A percentile compares a stretch with the other conserved stretches of the same genome.
Conservation (phyloP, 2,329 filamentous ascomycete species). For the Penicillium sclerotigenum region DNA sequence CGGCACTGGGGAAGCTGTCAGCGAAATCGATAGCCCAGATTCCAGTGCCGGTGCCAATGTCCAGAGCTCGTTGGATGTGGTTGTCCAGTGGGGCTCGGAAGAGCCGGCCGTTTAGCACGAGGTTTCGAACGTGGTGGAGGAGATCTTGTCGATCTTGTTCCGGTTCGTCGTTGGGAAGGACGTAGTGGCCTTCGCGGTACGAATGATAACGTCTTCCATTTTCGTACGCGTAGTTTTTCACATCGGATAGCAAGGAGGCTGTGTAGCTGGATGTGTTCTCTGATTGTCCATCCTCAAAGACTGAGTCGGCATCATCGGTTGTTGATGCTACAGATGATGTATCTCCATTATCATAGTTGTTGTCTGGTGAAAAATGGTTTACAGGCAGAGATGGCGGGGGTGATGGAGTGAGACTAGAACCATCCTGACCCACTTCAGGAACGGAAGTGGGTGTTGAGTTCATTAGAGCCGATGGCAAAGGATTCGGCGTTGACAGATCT, state of each 20-base stretch:
- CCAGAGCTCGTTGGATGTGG: conserved; percentile 32
- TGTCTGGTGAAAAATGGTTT: background rate
- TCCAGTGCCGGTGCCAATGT: conserved; percentile 41
- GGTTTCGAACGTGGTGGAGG: conserved; percentile 38
- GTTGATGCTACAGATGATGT: conserved; percentile 12
- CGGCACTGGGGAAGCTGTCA: conserved; percentile 36
- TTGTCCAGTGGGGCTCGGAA: conserved; percentile 37
- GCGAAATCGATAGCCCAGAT: conserved; percentile 38
- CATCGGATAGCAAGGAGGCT: conserved; percentile 22
- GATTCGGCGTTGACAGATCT: background rate
- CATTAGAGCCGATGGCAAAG: background rate
- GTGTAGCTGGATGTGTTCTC: conserved; percentile 21
- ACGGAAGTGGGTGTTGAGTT: background rate
- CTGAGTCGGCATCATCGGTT: conserved; percentile 9
- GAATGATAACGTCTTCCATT: conserved; percentile 31
- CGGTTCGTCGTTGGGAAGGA: conserved; percentile 36
- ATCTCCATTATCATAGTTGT: conserved; percentile 4
- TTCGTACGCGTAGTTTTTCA: conserved; percentile 23
- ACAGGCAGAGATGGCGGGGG: background rate
- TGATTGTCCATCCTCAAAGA: conserved; percentile 19
- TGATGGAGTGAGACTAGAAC: background rate
- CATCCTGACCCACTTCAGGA: background rate
- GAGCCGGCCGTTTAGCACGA: conserved; percentile 36
- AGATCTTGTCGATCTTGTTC: conserved; percentile 39
- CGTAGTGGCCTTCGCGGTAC: conserved; percentile 30